These are phyloP conservation scores for Saksenaea vasiformis DNA, from an alignment of 371 early-diverging fungal species.

Conservation along the genomic window DNA sequence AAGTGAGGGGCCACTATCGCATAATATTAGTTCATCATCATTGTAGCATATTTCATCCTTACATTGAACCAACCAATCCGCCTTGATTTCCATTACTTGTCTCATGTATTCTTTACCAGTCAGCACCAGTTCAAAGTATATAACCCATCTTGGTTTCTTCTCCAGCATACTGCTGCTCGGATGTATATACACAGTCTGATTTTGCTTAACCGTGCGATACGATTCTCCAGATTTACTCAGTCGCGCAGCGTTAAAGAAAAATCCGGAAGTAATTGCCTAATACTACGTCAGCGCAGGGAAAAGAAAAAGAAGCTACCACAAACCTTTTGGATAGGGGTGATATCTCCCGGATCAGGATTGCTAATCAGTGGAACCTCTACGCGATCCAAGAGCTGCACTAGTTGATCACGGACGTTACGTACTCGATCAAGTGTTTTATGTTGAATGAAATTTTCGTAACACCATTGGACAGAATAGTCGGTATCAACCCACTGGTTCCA, in stretches of 20 bases:
- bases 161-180: slow-evolving; percentile 84
- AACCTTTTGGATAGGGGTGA: slow-evolving; percentile 78
- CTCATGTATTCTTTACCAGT: slow-evolving; percentile 96
- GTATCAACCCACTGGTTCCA: slow-evolving; percentile 97
- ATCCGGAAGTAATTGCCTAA: slow-evolving; percentile 89
- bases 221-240: slow-evolving; percentile 84
- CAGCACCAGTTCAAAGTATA: slow-evolving; percentile 93
- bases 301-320: background rate
- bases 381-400: slow-evolving; percentile 90
- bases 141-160: slow-evolving; percentile 76
- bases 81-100: slow-evolving; percentile 91
- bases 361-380: slow-evolving; percentile 85
- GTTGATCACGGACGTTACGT: slow-evolving; percentile 93
- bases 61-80: slow-evolving; percentile 92
- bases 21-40: background rate
- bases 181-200: slow-evolving; percentile 92
- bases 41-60: slow-evolving; percentile 10
- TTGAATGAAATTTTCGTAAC: slow-evolving; percentile 95
- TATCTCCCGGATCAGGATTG: slow-evolving; percentile 77
- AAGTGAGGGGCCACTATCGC: slow-evolving; percentile 86
- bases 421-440: slow-evolving; percentile 89
- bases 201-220: slow-evolving; percentile 90
- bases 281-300: background rate
- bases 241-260: slow-evolving; percentile 92
- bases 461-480: slow-evolving; percentile 93